Percentiles rank a stretch among this genome's conserved stretches.
Conservation (phyloP, 306 rosid species). For the Dryas octopetala region DNA sequence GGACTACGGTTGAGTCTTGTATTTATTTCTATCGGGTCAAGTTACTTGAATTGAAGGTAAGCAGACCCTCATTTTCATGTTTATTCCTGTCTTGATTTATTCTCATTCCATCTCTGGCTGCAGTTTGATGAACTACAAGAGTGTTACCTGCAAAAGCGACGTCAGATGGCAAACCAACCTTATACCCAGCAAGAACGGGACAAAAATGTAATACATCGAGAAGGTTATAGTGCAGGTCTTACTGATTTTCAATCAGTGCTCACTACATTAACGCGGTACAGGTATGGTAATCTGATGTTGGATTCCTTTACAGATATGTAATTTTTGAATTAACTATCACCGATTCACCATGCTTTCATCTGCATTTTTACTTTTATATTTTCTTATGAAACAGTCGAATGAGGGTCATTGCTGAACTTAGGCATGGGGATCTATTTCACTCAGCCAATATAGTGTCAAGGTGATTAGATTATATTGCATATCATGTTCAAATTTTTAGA, state of each 20-base stretch:
- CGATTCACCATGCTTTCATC: neutral
- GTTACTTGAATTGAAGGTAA: constrained; percentile 11
- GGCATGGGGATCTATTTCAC: constrained; percentile 87
- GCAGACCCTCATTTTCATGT: constrained; percentile 9
- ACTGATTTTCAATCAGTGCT: constrained; percentile 87
- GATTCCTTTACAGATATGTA: constrained; percentile 1
- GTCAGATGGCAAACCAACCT: constrained; percentile 61
- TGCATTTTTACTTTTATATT: constrained; percentile 12
- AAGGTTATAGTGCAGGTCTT: constrained; percentile 83
- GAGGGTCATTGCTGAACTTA: constrained; percentile 92
- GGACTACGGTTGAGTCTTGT: constrained; percentile 5
- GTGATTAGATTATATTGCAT: constrained; percentile 41
- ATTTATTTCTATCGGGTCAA: neutral
- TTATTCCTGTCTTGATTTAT: constrained; percentile 15
- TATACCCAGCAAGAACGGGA: constrained; percentile 59
- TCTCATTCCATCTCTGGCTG: constrained; percentile 33
- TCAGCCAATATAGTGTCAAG: constrained; percentile 95
- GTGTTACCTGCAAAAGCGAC: constrained; percentile 91
- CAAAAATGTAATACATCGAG: constrained; percentile 56
- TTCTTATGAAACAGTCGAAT: constrained; percentile 68
- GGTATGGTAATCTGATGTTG: constrained; percentile 48
- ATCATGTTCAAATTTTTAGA: constrained; percentile 5
- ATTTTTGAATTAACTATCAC: neutral
- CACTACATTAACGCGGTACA: constrained; percentile 81
- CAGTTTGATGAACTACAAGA: constrained; percentile 96